phyloP scores from a whole-genome alignment of 129 eudicot species.

The Centaurea solstitialis region DNA sequence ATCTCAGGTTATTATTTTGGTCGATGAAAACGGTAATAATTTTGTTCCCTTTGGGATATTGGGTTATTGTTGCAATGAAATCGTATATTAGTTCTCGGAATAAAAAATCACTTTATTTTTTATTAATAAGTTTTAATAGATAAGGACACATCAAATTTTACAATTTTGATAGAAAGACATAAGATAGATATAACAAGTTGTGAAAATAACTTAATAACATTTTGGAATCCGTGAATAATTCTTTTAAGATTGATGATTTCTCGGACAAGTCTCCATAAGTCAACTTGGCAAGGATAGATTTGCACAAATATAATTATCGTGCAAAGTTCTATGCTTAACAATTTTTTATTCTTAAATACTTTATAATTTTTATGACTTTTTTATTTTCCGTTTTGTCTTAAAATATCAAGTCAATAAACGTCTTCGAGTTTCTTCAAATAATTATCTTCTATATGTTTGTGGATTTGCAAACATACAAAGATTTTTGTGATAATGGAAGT shows the following conservation, averaged over 20 bases:
- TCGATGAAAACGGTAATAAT: not conserved
- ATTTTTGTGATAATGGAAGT: not conserved
- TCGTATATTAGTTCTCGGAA: not conserved
- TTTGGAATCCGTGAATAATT: not conserved
- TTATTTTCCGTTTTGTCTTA: not conserved
- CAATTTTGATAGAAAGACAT: not conserved
- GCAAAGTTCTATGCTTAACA: not conserved
- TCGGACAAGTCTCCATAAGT: not conserved
- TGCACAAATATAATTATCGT: constrained; percentile 4
- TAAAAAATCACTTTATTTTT: too few species aligned
- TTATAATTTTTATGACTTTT: too few species aligned
- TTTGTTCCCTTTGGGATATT: too few species aligned
- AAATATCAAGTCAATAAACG: not conserved
- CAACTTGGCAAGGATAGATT: not conserved
- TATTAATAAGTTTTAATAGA: not conserved
- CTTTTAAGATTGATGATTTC: not conserved
- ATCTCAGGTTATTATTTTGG: not conserved
- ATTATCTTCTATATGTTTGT: too few species aligned
- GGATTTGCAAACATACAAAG: not conserved
- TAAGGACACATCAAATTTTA: not conserved
- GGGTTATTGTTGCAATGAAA: not conserved
- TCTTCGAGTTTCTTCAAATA: too few species aligned
- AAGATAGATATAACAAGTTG: not conserved
- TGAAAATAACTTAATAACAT: not conserved
- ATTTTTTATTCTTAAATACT: not conserved